phyloP scores from a whole-genome alignment of 805 yeast species.

The Schizosaccharomyces cryophilus region DNA sequence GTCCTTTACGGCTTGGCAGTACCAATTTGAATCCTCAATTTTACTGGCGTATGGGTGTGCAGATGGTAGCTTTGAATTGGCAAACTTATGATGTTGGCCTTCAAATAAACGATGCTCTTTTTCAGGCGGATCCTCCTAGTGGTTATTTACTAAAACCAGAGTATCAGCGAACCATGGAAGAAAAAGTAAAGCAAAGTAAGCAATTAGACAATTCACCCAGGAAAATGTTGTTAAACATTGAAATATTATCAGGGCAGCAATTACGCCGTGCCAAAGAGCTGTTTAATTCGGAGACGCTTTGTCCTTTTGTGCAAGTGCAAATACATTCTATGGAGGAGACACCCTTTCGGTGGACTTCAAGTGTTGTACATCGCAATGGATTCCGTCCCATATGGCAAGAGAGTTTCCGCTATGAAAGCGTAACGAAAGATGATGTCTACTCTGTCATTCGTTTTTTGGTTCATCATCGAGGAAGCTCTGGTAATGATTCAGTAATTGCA shows the following conservation, averaged over 20 bases:
- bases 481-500: constrained; percentile 25
- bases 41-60: constrained; percentile 71
- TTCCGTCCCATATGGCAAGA: constrained; percentile 1
- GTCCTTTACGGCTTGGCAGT: constrained; percentile 49
- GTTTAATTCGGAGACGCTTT: neutral
- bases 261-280: neutral
- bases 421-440: constrained; percentile 70
- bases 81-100: constrained; percentile 78
- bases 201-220: constrained; percentile 13
- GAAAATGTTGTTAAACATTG: constrained; percentile 55
- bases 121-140: constrained; percentile 28
- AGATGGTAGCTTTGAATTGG: constrained; percentile 94
- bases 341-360: neutral
- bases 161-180: constrained; percentile 12
- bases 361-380: constrained; percentile 1
- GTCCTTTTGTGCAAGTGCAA: neutral
- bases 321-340: neutral
- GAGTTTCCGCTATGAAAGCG: constrained; percentile 17
- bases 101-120: constrained; percentile 66
- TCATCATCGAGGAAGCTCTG: constrained; percentile 15
- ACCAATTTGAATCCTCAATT: constrained; percentile 56
- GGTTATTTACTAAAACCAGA: constrained; percentile 70
- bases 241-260: constrained; percentile 26
- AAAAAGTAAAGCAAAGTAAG: neutral
- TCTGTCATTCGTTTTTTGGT: constrained; percentile 35